Percentiles rank a stretch among this genome's conserved stretches.
Evolutionary conservation across 768 basidiomycete species (phyloP).

Genomic region (Mycena maculata): DNA sequence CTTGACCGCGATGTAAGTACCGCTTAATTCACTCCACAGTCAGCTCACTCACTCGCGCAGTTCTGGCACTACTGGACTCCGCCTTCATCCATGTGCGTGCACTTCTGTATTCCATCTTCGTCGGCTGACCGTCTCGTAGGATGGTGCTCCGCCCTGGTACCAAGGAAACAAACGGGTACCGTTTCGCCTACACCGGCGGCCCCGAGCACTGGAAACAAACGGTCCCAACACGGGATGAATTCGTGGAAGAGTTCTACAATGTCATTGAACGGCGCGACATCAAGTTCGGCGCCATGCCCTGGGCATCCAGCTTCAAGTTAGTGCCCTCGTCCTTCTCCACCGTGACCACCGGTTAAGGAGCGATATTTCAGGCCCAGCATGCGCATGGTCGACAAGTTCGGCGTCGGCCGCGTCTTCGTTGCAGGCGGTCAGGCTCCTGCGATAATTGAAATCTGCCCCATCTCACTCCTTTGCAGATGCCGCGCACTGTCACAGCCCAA

Average conservation of each 20-base stretch:
- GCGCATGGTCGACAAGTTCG: slow-evolving; percentile 58
- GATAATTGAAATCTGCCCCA: neutral
- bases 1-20: slow-evolving; percentile 42
- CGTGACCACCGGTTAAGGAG: slow-evolving; percentile 1
- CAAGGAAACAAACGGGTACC: neutral
- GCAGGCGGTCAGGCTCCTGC: slow-evolving; percentile 53
- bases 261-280: slow-evolving; percentile 43
- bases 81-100: slow-evolving; percentile 22
- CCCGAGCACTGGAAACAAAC: slow-evolving; percentile 26
- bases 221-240: slow-evolving; percentile 33
- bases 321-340: neutral
- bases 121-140: neutral
- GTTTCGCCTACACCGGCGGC: slow-evolving; percentile 4
- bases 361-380: slow-evolving; percentile 55
- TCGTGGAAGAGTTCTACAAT: slow-evolving; percentile 44
- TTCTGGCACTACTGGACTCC: slow-evolving; percentile 41
- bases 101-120: neutral
- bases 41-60: slow-evolving; percentile 20
- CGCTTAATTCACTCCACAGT: neutral
- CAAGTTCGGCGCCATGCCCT: slow-evolving; percentile 43
- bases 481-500: slow-evolving; percentile 59
- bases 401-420: slow-evolving; percentile 56
- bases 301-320: slow-evolving; percentile 43
- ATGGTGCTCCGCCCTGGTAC: neutral
- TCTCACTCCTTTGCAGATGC: slow-evolving; percentile 50